phyloP scores from a whole-genome alignment of 495 filamentous ascomycete species.

The Aspergillus steynii region DNA sequence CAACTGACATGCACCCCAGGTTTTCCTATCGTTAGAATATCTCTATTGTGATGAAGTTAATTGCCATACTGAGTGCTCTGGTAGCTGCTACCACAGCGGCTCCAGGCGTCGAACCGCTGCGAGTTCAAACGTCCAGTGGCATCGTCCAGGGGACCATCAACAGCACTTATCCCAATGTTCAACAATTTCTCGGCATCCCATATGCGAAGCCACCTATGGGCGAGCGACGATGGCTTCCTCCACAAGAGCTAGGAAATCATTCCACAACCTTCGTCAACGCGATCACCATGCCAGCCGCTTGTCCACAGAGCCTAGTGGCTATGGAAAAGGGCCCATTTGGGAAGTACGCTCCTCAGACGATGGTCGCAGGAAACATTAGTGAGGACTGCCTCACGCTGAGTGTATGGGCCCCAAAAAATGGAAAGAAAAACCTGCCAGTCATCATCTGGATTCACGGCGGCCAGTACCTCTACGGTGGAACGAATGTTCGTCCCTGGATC shows the following conservation, averaged over 20 bases:
- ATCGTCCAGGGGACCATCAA: slow-evolving; percentile 15
- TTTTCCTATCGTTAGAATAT: no score
- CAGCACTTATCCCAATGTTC: slow-evolving; percentile 1
- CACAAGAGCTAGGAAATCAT: slow-evolving; percentile 18
- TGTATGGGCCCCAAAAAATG: slow-evolving; percentile 45
- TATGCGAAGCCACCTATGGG: slow-evolving; percentile 56
- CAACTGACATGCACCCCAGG: no score
- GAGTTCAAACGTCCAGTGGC: background rate
- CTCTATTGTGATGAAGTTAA: no score
- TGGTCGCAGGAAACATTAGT: background rate
- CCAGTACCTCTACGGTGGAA: slow-evolving; percentile 40
- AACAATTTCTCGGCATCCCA: slow-evolving; percentile 43
- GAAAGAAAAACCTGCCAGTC: slow-evolving; percentile 40
- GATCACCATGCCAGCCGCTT: background rate
- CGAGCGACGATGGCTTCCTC: slow-evolving; percentile 49
- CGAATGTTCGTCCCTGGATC: slow-evolving; percentile 27
- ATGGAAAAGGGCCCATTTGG: no score
- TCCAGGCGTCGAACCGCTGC: no score
- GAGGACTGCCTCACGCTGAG: slow-evolving; percentile 55
- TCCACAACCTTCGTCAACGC: background rate
- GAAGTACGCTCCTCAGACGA: background rate
- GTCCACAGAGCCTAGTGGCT: background rate
- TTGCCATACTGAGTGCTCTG: no score
- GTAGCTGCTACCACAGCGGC: no score
- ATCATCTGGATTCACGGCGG: slow-evolving; percentile 51